Conservation (phyloP, 2,329 filamentous ascomycete genomes). For the Triangularia verruculosa region DNA sequence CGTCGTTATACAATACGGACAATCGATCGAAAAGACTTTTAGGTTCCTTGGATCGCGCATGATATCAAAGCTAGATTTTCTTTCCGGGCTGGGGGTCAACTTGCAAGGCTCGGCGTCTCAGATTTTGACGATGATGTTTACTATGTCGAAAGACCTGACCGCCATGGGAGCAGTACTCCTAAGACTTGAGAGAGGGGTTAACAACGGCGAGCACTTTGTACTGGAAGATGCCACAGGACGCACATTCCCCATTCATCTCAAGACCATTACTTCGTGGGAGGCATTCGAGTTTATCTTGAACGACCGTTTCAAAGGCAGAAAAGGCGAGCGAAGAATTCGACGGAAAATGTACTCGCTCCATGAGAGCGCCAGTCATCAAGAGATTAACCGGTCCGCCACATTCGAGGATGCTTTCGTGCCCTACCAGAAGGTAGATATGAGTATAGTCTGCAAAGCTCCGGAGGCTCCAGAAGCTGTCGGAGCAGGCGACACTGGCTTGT, state of each 20-base stretch:
- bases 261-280: constrained; percentile 5
- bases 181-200: background rate
- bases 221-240: constrained; percentile 2
- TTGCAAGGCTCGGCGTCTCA: background rate
- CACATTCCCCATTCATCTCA: background rate
- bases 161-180: background rate
- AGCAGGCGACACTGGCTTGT: background rate
- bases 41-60: background rate
- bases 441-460: background rate
- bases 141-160: background rate
- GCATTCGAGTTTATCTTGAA: constrained; percentile 4
- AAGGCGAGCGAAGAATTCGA: background rate
- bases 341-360: background rate
- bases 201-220: background rate
- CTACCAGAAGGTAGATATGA: constrained; percentile 2
- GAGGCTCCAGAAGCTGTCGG: background rate
- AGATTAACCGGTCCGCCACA: background rate
- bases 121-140: background rate
- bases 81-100: background rate
- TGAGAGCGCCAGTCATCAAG: background rate
- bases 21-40: background rate
- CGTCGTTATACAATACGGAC: background rate
- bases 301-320: constrained; percentile 32
- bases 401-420: background rate
- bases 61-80: background rate